Conservation (phyloP, 108 stramenopile species). For the Asterionellopsis glacialis region DNA sequence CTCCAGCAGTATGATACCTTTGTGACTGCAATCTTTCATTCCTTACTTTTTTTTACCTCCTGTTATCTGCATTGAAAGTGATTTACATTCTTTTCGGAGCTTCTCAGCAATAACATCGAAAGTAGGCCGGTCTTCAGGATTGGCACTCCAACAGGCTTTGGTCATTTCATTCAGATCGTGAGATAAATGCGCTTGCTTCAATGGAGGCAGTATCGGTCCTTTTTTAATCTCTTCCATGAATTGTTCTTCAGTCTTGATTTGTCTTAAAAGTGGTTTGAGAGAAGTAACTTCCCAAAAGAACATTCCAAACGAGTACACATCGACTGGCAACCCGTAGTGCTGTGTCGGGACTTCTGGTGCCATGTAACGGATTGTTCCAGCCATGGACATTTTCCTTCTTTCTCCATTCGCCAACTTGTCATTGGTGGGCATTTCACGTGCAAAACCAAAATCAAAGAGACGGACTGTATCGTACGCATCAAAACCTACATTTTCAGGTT, state of each 20-base stretch:
- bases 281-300: constrained; percentile 62
- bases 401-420: constrained; percentile 40
- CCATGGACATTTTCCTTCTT: constrained; percentile 51
- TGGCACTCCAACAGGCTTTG: background rate
- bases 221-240: too few relatives aligned
- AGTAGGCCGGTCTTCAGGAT: constrained; percentile 1
- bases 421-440: constrained; percentile 34
- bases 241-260: too few relatives aligned
- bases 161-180: too few relatives aligned
- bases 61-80: too few relatives aligned
- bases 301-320: constrained; percentile 78
- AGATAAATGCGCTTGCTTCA: too few relatives aligned
- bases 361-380: constrained; percentile 53
- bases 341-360: constrained; percentile 38
- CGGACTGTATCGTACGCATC: constrained; percentile 15
- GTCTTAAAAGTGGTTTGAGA: too few relatives aligned
- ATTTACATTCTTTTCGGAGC: background rate
- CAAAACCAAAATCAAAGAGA: constrained; percentile 68
- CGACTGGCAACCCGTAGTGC: constrained; percentile 32
- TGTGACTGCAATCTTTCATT: too few relatives aligned
- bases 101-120: background rate
- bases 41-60: too few relatives aligned
- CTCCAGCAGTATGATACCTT: too few relatives aligned
- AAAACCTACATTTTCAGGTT: constrained; percentile 31
- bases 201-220: too few relatives aligned